A percentile compares a stretch with the other conserved stretches of the same genome.
These are phyloP conservation scores for Paxillus ammoniavirescens DNA, from an alignment of 768 basidiomycete species.

Conservation along the genomic window DNA sequence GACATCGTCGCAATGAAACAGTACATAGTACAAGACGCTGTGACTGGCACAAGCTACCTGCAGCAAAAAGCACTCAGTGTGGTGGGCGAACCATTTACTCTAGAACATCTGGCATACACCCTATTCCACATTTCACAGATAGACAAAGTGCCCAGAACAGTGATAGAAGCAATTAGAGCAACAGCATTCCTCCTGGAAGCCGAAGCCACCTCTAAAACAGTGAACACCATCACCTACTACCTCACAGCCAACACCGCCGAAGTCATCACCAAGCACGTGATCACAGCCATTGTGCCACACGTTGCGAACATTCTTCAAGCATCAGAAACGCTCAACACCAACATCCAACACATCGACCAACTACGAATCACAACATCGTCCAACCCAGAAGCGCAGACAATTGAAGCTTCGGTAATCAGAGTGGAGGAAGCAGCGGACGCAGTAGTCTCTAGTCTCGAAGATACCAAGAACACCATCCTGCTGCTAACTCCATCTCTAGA, in stretches of 20 bases:
- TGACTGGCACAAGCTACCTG: background rate
- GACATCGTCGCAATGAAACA: background rate
- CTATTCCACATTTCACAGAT: slow-evolving; percentile 4
- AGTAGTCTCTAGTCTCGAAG: background rate
- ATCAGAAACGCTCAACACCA: background rate
- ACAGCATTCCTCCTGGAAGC: background rate
- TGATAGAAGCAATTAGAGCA: background rate
- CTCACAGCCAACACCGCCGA: too few relatives aligned
- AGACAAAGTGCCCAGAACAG: background rate
- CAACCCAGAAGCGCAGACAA: too few relatives aligned
- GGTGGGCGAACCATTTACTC: background rate
- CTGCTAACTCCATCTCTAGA: background rate
- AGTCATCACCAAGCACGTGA: background rate
- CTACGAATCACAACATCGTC: too few relatives aligned
- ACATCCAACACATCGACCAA: background rate
- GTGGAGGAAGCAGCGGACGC: background rate
- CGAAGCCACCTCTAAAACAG: too few relatives aligned
- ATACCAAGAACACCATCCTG: background rate
- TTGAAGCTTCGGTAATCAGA: background rate
- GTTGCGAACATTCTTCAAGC: background rate
- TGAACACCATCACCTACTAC: too few relatives aligned
- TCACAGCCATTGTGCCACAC: background rate
- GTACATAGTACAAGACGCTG: background rate
- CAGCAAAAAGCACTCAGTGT: background rate
- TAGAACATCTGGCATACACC: background rate